Evolutionary conservation across 2,329 filamentous ascomycete species (phyloP), one percentile per base, ranked within the genome.

Genomic region (Ceratocystis papillata): DNA sequence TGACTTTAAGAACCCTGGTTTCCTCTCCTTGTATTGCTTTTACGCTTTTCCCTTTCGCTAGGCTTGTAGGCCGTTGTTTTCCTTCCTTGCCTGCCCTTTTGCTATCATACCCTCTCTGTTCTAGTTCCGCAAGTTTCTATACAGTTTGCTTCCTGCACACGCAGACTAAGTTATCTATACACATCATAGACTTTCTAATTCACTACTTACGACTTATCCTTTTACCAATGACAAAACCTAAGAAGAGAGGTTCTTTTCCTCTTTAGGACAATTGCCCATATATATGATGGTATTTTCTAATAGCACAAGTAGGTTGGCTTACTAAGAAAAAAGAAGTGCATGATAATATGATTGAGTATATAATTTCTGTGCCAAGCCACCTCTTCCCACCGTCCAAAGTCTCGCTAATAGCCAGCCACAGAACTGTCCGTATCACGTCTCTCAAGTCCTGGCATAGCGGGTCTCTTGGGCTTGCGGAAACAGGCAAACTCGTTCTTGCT

Each of bases 401-500:
- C 33, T 17, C 10, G 37, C 46, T 33, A 20, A 28, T 60, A 63
- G 17, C 63, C 48, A n/a, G 28, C n/a, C 57, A 46, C 37, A 22
- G 63, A 64, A 28, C 53, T 59, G 7, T 60, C 64, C 3, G 65
- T 68, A 65, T 67, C 65, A 41, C 59, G 65, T 41, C 67, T 65
- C 65, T 65, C 65, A 48, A 68, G 20, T 5, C 62, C 67, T 45
- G 62, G 67, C 12, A 45, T 60, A 20, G 41, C 50, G 30, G 66
- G 22, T 69, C 80, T 76, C 74, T 83, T 83, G 22, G 79, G 78
- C 75, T 87, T 88, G 74, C 83, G 86, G 74, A 93, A 93, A 74
- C 89, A 92, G n/a, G 86, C 84, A 78, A 96, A 96, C 75, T 95
- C 89, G 69, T 86, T 90, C 76, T 87, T 87, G 70, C 88, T 93